phyloP scores from a whole-genome alignment of 176 grass and related monocot species.

The Leersia perrieri region DNA sequence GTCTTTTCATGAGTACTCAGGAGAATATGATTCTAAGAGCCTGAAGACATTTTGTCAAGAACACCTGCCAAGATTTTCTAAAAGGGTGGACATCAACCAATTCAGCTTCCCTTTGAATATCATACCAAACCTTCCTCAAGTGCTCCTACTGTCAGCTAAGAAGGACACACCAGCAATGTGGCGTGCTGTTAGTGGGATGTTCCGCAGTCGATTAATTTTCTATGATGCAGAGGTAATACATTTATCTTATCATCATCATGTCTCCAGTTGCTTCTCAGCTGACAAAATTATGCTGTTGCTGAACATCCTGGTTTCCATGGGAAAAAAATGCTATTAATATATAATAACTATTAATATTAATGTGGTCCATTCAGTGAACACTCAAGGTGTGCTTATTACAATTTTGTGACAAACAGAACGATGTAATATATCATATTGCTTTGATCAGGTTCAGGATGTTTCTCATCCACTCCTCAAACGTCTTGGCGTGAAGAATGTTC shows the following conservation, averaged over 20 bases:
- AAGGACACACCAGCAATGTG: conserved; percentile 91
- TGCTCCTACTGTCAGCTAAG: conserved; percentile 77
- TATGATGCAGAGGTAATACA: conserved; percentile 73
- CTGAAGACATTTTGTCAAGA: conserved; percentile 90
- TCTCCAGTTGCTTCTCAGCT: background rate
- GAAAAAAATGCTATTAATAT: background rate
- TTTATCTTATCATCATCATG: background rate
- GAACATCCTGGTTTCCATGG: background rate
- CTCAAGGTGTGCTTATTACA: background rate
- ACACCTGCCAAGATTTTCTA: conserved; percentile 89
- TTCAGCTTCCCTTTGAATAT: conserved; percentile 55
- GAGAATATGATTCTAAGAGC: conserved; percentile 66
- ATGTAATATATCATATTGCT: conserved; percentile 1
- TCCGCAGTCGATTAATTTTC: conserved; percentile 60
- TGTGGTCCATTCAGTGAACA: background rate
- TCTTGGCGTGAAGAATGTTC: conserved; percentile 62
- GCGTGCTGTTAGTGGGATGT: conserved; percentile 83
- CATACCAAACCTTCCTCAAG: conserved; percentile 64
- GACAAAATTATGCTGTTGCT: background rate
- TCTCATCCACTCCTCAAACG: conserved; percentile 67
- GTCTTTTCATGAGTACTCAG: conserved; percentile 84
- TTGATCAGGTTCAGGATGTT: conserved; percentile 61
- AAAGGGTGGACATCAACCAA: conserved; percentile 52
- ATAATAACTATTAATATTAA: background rate
- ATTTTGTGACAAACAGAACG: background rate